Evolutionary conservation across 306 rosid genomes (phyloP).

Genomic region (Quercus gilva): DNA sequence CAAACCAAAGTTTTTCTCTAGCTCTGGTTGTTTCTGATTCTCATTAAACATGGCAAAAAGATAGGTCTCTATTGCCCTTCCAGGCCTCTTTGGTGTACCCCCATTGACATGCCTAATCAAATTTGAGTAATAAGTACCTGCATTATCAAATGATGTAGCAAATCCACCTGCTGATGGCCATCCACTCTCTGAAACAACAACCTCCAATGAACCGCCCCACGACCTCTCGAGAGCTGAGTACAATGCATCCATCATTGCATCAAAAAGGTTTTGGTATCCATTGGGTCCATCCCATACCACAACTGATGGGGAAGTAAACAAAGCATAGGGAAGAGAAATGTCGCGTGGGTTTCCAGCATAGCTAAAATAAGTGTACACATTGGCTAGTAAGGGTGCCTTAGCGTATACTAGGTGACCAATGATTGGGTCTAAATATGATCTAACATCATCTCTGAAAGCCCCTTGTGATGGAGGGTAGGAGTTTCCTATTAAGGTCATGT

Average conservation of each 20-base stretch:
- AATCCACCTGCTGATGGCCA: slow-evolving; percentile 66
- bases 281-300: slow-evolving; percentile 34
- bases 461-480: slow-evolving; percentile 63
- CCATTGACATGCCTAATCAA: slow-evolving; percentile 46
- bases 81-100: slow-evolving; percentile 66
- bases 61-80: slow-evolving; percentile 32
- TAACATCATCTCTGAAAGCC: slow-evolving; percentile 51
- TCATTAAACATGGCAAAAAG: slow-evolving; percentile 43
- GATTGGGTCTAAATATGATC: slow-evolving; percentile 54
- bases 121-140: slow-evolving; percentile 40
- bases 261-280: slow-evolving; percentile 60
- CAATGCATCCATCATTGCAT: slow-evolving; percentile 55
- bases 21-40: slow-evolving; percentile 27
- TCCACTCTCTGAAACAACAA: slow-evolving; percentile 67
- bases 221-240: slow-evolving; percentile 56
- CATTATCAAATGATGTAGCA: slow-evolving; percentile 45
- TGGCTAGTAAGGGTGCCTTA: slow-evolving; percentile 52
- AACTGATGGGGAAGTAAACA: slow-evolving; percentile 52
- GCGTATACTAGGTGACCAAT: slow-evolving; percentile 52
- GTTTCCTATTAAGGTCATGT: slow-evolving; percentile 52
- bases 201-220: slow-evolving; percentile 43
- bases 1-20: slow-evolving; percentile 35
- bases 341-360: slow-evolving; percentile 35
- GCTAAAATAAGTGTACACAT: slow-evolving; percentile 61
- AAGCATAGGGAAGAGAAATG: slow-evolving; percentile 54